A percentile compares a stretch with the other conserved stretches of the same genome.
Conservation (phyloP, 2,329 filamentous ascomycete genomes). For the Stagonosporopsis vannaccii region DNA sequence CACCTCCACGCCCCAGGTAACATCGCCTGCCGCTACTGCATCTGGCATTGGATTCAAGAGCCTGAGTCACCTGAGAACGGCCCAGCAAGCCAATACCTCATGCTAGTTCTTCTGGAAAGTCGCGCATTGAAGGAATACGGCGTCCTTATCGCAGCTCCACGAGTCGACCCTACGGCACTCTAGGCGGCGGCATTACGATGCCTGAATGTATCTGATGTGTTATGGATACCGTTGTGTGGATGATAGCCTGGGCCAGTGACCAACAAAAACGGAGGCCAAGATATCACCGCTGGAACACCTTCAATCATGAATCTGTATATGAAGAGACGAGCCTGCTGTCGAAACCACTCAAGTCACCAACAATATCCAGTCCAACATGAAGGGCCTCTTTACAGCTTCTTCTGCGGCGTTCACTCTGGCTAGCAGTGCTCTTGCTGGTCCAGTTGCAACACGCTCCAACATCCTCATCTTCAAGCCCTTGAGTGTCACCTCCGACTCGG, state of each 20-base stretch:
- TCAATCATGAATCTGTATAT: conserved; percentile 21
- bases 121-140: conserved; percentile 1
- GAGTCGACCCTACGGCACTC: conserved; percentile 5
- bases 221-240: neutral
- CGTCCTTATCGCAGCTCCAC: conserved; percentile 28
- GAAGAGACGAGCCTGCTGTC: conserved; percentile 12
- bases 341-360: conserved; percentile 5
- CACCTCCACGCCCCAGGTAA: conserved; percentile 31
- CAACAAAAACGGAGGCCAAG: conserved; percentile 20
- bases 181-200: conserved; percentile 16
- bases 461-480: conserved; percentile 45
- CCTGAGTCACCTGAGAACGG: conserved; percentile 11
- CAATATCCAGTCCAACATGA: conserved; percentile 30
- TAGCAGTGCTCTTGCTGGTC: conserved; percentile 27
- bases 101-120: conserved; percentile 2
- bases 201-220: conserved; percentile 3
- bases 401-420: conserved; percentile 39
- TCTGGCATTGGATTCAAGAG: conserved; percentile 6
- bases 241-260: conserved; percentile 29
- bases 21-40: conserved; percentile 32
- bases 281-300: neutral
- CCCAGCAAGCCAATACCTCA: conserved; percentile 15
- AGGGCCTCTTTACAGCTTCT: conserved; percentile 34
- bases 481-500: conserved; percentile 47
- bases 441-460: conserved; percentile 30